Conservation (phyloP, 148 eudicot genomes). For the Fagopyrum tataricum region DNA sequence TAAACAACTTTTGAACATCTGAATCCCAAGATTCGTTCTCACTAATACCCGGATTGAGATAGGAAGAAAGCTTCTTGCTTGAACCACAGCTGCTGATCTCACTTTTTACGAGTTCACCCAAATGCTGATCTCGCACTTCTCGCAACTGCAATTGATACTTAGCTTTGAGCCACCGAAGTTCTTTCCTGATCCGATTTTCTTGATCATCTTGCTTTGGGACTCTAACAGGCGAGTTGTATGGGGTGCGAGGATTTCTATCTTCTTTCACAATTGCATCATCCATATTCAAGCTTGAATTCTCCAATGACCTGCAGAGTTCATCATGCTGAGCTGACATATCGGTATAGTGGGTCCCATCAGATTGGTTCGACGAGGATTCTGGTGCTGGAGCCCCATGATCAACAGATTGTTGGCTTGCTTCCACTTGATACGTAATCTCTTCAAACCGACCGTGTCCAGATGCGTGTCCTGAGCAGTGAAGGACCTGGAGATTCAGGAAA, state of each 20-base stretch:
- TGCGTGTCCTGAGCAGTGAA: conserved; percentile 41
- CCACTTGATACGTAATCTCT: conserved; percentile 57
- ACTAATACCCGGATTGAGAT: conserved; percentile 19
- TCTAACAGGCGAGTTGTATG: conserved; percentile 24
- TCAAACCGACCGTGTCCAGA: conserved; percentile 74
- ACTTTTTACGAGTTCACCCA: conserved; percentile 14
- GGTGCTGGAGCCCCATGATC: conserved; percentile 27
- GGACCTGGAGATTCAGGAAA: conserved; percentile 30
- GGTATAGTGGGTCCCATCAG: conserved; percentile 24
- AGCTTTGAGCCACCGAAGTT: conserved; percentile 43
- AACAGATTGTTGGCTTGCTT: conserved; percentile 28
- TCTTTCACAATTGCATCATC: conserved; percentile 17
- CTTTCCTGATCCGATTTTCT: conserved; percentile 34
- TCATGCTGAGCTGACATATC: conserved; percentile 37
- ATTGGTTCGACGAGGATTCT: conserved; percentile 24
- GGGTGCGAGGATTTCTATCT: conserved; percentile 22
- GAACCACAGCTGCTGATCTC: conserved; percentile 13
- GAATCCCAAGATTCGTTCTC: conserved; percentile 14
- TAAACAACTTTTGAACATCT: conserved; percentile 16
- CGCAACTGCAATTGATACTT: conserved; percentile 48
- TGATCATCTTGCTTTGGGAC: conserved; percentile 24
- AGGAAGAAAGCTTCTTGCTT: conserved; percentile 27
- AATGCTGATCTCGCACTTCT: conserved; percentile 35
- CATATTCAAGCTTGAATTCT: conserved; percentile 22
- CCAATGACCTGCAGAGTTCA: conserved; percentile 17